Evolutionary conservation across 805 yeast genomes (phyloP).

Genomic region (Teunomyces kruisii): DNA sequence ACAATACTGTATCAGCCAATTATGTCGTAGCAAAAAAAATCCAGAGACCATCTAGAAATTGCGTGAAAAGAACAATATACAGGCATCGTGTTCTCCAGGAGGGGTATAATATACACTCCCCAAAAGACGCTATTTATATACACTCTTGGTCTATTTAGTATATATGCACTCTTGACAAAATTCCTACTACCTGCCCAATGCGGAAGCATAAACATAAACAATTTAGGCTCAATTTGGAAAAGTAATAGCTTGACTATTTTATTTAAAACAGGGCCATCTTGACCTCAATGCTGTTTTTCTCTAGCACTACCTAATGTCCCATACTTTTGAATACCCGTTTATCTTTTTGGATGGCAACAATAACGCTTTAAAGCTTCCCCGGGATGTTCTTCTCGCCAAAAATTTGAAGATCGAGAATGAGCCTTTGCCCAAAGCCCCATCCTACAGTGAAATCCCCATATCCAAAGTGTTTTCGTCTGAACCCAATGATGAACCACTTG

Average conservation of each 20-base stretch:
- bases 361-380: constrained; percentile 7
- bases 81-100: too few species aligned
- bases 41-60: neutral
- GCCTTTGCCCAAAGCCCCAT: constrained; percentile 10
- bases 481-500: constrained; percentile 19
- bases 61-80: neutral
- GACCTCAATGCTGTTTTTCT: neutral
- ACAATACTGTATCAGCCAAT: constrained; percentile 2
- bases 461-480: constrained; percentile 8
- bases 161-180: neutral
- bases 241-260: neutral
- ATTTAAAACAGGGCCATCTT: constrained; percentile 1
- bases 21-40: neutral
- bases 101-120: neutral
- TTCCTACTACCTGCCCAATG: constrained; percentile 1
- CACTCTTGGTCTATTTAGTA: neutral
- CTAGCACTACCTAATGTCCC: constrained; percentile 6
- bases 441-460: constrained; percentile 10
- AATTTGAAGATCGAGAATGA: constrained; percentile 17
- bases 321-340: constrained; percentile 13
- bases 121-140: neutral
- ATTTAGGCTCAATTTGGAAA: constrained; percentile 8
- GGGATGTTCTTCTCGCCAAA: constrained; percentile 17
- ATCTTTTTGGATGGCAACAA: constrained; percentile 6
- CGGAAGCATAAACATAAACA: constrained; percentile 14